A percentile compares a stretch with the other conserved stretches of the same genome.
Evolutionary conservation across 352 stramenopile species (phyloP).

Genomic region (Globisporangium recalcitrans): DNA sequence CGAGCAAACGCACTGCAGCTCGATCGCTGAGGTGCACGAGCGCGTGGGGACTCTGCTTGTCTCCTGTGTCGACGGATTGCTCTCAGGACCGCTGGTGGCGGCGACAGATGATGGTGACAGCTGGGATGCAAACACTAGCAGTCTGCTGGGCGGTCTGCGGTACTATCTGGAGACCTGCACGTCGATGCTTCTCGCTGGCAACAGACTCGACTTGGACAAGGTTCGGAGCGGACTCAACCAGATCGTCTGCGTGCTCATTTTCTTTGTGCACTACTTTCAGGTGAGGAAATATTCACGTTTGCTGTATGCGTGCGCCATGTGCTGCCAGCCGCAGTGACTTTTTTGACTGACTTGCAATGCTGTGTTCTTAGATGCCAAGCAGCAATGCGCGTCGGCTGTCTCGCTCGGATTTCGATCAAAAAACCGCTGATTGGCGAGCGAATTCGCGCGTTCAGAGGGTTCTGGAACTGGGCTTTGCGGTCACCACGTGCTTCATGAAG

Average conservation of each 20-base stretch:
- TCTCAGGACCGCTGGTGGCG: not conserved
- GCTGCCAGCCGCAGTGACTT: not conserved
- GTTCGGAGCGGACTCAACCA: slow-evolving; percentile 20
- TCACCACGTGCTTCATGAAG: slow-evolving; percentile 14
- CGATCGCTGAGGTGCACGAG: slow-evolving; percentile 4
- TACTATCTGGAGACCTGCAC: slow-evolving; percentile 9
- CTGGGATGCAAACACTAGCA: slow-evolving; percentile 1
- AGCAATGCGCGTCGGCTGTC: not conserved
- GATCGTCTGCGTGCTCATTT: slow-evolving; percentile 27
- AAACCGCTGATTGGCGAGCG: not conserved
- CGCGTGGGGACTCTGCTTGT: slow-evolving; percentile 11
- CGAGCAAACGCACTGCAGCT: not conserved
- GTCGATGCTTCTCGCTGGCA: slow-evolving; percentile 8
- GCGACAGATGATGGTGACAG: not conserved
- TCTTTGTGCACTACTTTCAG: slow-evolving; percentile 26
- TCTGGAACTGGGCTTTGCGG: slow-evolving; percentile 7
- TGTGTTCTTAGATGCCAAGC: not conserved
- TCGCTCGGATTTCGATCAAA: slow-evolving; percentile 8
- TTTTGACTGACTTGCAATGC: not conserved
- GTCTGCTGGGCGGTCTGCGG: not conserved
- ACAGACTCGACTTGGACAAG: not conserved
- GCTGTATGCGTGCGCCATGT: too few relatives aligned
- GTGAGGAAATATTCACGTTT: too few relatives aligned
- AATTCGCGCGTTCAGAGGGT: not conserved
- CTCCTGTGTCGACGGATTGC: slow-evolving; percentile 5